Percentiles rank a stretch among this genome's conserved stretches.
Conservation (phyloP, 169 alveolate genomes). For the Ichthyophthirius multifiliis region DNA sequence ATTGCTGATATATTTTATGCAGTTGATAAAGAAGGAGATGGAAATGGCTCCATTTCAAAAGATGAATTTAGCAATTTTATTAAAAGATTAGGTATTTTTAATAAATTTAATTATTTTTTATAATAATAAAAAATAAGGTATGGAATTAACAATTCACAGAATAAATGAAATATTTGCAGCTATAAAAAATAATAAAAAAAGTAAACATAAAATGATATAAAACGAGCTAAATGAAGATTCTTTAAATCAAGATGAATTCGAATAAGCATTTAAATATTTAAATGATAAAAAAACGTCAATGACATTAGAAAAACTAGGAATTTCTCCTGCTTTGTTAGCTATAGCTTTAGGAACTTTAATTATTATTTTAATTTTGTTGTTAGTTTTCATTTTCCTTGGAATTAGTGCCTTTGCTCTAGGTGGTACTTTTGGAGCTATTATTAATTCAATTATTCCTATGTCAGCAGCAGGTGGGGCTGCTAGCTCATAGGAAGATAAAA, state of each 20-base stretch:
- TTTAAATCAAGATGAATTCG: conserved; percentile 32
- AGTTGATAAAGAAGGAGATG: conserved; percentile 28
- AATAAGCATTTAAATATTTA: conserved; percentile 21
- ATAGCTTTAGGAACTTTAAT: conserved; percentile 7
- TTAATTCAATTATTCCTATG: conserved; percentile 37
- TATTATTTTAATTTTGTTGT: conserved; percentile 11
- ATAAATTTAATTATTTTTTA: not conserved
- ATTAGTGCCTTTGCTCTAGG: conserved; percentile 39
- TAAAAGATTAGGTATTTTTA: conserved; percentile 16
- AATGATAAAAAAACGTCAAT: conserved; percentile 31
- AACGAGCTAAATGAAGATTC: not conserved
- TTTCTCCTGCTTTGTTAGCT: conserved; percentile 30
- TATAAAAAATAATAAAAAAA: conserved; percentile 8
- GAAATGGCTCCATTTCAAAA: conserved; percentile 10
- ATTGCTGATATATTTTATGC: conserved; percentile 31
- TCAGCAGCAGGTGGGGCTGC: conserved; percentile 45
- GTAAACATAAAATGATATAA: not conserved
- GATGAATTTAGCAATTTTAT: conserved; percentile 24
- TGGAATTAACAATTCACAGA: conserved; percentile 35
- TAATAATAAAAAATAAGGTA: not conserved
- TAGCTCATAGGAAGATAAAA: conserved; percentile 26
- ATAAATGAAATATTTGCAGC: conserved; percentile 37
- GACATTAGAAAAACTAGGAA: conserved; percentile 36
- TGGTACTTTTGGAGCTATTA: conserved; percentile 39
- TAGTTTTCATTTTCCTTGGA: conserved; percentile 37